Conservation (phyloP, 495 filamentous ascomycete species). For the Neurospora tetrasperma region DNA sequence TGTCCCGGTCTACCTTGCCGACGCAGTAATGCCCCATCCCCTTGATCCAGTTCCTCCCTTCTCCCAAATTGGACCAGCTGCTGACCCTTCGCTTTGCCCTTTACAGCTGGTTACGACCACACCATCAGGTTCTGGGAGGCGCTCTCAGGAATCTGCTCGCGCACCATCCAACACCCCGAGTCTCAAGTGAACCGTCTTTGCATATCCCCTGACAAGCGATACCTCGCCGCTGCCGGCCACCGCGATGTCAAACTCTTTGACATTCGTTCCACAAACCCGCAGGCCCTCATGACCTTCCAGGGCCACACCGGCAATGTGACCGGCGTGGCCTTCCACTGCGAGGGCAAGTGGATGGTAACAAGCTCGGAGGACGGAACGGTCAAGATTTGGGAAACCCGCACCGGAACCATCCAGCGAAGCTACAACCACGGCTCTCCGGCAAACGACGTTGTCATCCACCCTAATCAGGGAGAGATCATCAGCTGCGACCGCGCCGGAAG, state of each 20-base stretch:
- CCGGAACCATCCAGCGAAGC: conserved; percentile 78
- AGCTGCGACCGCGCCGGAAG: conserved; percentile 89
- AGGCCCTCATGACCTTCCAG: conserved; percentile 83
- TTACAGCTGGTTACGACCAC: conserved; percentile 90
- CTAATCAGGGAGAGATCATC: conserved; percentile 95
- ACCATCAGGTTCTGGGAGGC: conserved; percentile 99
- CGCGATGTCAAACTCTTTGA: conserved; percentile 95
- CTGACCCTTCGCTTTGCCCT: neutral
- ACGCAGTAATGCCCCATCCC: neutral
- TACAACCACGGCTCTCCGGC: conserved; percentile 80
- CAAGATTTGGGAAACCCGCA: conserved; percentile 96
- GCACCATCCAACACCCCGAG: conserved; percentile 94
- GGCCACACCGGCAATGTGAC: conserved; percentile 94
- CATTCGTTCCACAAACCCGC: conserved; percentile 91
- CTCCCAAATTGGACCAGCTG: neutral
- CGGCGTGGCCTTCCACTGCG: conserved; percentile 93
- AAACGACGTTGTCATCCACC: conserved; percentile 96
- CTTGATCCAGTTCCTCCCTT: neutral
- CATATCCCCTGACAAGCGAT: conserved; percentile 96
- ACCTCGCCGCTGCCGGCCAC: conserved; percentile 87
- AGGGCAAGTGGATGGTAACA: conserved; percentile 99
- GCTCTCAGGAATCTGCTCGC: conserved; percentile 91
- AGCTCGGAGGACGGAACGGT: conserved; percentile 95
- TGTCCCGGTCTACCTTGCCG: neutral
- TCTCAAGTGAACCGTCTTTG: conserved; percentile 97